These are phyloP conservation scores for Penicillium capsulatum DNA, from an alignment of 2,329 filamentous ascomycete species.

Conservation along the genomic window DNA sequence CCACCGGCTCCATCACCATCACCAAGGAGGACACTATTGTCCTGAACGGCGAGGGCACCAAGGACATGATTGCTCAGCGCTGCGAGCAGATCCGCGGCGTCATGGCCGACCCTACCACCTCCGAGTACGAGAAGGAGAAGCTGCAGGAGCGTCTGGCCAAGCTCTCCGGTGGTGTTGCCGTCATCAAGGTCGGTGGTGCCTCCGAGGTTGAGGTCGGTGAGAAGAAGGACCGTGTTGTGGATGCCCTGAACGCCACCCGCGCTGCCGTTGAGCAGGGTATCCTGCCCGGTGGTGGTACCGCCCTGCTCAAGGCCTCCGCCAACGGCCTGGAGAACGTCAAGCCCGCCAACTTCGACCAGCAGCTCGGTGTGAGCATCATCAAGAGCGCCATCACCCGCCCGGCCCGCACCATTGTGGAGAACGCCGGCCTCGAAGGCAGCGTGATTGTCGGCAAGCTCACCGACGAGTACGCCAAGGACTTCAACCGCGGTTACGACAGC, in stretches of 20 bases:
- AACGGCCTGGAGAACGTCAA: slow-evolving; percentile 82
- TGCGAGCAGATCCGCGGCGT: slow-evolving; percentile 99
- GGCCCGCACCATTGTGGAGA: slow-evolving; percentile 93
- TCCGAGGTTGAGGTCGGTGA: slow-evolving; percentile 98
- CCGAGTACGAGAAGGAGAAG: slow-evolving; percentile 99
- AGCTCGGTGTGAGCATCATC: slow-evolving; percentile 94
- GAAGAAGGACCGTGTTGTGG: slow-evolving; percentile 99
- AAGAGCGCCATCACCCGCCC: slow-evolving; percentile 97
- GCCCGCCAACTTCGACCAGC: slow-evolving; percentile 95
- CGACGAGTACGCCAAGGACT: slow-evolving; percentile 84
- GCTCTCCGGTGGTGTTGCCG: slow-evolving; percentile 96
- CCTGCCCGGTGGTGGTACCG: slow-evolving; percentile 95
- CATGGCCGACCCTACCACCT: slow-evolving; percentile 88
- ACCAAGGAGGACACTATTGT: slow-evolving; percentile 99
- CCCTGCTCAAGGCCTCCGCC: slow-evolving; percentile 91
- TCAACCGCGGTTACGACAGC: slow-evolving; percentile 98
- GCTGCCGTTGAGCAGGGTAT: slow-evolving; percentile 99
- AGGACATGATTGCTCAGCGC: slow-evolving; percentile 87
- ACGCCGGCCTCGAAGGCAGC: slow-evolving; percentile 90
- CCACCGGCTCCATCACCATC: slow-evolving; percentile 97
- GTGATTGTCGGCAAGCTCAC: slow-evolving; percentile 97
- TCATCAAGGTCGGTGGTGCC: slow-evolving; percentile 97
- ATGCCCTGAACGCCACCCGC: slow-evolving; percentile 95
- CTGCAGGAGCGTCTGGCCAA: slow-evolving; percentile 99
- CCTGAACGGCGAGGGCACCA: slow-evolving; percentile 92